A percentile compares a stretch with the other conserved stretches of the same genome.
phyloP scores from a whole-genome alignment of 495 filamentous ascomycete species.

The Rusavskia elegans region DNA sequence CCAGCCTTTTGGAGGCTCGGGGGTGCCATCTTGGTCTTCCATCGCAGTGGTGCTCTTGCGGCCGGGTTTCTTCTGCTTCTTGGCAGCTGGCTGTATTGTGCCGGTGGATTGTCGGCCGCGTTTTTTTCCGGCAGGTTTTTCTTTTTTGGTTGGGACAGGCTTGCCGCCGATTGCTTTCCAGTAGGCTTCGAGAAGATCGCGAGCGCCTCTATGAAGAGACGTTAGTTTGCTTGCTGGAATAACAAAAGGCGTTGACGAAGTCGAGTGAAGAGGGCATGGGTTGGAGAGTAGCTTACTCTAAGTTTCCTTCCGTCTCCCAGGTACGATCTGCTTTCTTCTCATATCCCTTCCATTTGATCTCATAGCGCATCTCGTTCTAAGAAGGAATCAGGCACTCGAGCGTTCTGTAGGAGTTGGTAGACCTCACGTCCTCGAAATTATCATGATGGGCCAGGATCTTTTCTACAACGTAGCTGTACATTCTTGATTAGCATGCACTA shows the following conservation, averaged over 20 bases:
- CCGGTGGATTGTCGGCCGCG: conserved; percentile 12
- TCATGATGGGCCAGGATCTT: conserved; percentile 32
- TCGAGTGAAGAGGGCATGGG: conserved; percentile 27
- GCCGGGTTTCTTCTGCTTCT: conserved; percentile 3
- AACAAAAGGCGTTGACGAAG: too few relatives aligned
- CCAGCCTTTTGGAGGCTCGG: conserved; percentile 14
- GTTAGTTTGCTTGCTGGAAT: conserved; percentile 30
- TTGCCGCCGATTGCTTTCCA: conserved; percentile 39
- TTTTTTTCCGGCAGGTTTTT: conserved; percentile 11
- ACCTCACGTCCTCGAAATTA: conserved; percentile 13
- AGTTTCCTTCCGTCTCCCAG: conserved; percentile 43
- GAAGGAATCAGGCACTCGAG: conserved; percentile 7
- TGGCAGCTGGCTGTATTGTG: not conserved
- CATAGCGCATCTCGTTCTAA: conserved; percentile 27
- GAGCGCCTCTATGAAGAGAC: conserved; percentile 25
- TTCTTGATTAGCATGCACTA: conserved; percentile 17
- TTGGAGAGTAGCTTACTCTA: conserved; percentile 23
- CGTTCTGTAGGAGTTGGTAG: conserved; percentile 18
- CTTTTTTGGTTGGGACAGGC: conserved; percentile 21
- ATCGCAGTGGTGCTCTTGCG: conserved; percentile 10
- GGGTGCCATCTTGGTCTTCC: conserved; percentile 24
- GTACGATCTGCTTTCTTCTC: conserved; percentile 37
- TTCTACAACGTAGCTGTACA: conserved; percentile 42
- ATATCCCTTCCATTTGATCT: conserved; percentile 52
- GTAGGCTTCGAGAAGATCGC: conserved; percentile 38